Conservation (phyloP, 129 eudicot genomes). For the Rutidosis leptorrhynchoides region DNA sequence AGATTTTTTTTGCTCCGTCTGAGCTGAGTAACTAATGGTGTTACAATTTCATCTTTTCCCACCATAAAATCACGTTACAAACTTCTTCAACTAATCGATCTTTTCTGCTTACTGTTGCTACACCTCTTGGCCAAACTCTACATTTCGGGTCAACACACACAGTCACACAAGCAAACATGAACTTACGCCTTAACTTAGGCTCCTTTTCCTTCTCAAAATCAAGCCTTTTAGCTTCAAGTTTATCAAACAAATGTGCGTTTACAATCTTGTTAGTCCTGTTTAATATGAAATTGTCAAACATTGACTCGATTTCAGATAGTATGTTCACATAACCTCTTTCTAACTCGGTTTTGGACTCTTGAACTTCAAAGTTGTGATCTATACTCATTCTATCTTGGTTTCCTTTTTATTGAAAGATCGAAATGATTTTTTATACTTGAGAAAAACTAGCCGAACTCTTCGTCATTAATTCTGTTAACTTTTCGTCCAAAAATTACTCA, state of each 20-base stretch:
- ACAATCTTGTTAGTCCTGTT: slow-evolving; percentile 56
- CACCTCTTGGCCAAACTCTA: slow-evolving; percentile 51
- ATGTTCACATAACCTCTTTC: slow-evolving; percentile 56
- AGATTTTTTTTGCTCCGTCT: no score
- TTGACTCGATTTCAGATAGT: slow-evolving; percentile 43
- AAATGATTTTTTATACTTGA: slow-evolving; percentile 28
- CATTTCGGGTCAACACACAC: slow-evolving; percentile 66
- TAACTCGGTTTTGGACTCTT: slow-evolving; percentile 38
- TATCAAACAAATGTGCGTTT: slow-evolving; percentile 57
- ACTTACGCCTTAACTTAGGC: slow-evolving; percentile 39
- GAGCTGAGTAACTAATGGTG: no score
- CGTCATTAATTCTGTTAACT: slow-evolving; percentile 51
- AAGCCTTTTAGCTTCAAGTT: slow-evolving; percentile 43
- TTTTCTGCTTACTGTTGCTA: slow-evolving; percentile 46
- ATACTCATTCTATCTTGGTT: slow-evolving; percentile 15
- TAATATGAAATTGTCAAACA: slow-evolving; percentile 59
- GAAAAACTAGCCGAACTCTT: slow-evolving; percentile 36
- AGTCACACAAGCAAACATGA: slow-evolving; percentile 70
- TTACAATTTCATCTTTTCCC: slow-evolving; percentile 64
- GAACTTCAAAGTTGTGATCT: slow-evolving; percentile 34
- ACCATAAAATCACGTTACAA: slow-evolving; percentile 49
- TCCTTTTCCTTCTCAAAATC: slow-evolving; percentile 21
- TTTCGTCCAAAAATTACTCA: slow-evolving; percentile 61
- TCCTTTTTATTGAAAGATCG: slow-evolving; percentile 28
- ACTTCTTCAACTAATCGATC: slow-evolving; percentile 64